Conservation (phyloP, 495 filamentous ascomycete genomes). For the Echria macrotheca region DNA sequence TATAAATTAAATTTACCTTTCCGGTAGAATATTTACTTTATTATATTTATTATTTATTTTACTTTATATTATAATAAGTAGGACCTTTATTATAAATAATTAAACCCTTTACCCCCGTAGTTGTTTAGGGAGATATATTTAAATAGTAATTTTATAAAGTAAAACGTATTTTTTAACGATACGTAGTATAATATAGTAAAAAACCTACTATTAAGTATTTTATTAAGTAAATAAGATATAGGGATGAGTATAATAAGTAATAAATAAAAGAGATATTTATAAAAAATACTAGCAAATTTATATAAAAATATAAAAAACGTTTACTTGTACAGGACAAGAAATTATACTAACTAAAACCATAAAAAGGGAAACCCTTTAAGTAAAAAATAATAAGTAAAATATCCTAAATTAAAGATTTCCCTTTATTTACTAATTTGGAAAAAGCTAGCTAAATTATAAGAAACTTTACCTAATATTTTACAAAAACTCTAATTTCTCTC, state of each 20-base stretch:
- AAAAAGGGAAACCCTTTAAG: too few species aligned
- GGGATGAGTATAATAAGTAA: neutral
- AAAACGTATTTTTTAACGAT: neutral
- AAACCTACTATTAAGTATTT: neutral
- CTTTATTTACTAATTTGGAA: too few species aligned
- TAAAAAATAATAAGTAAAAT: too few species aligned
- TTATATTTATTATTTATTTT: neutral
- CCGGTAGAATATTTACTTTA: neutral
- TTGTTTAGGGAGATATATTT: neutral
- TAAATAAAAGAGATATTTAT: neutral
- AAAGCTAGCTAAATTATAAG: too few species aligned
- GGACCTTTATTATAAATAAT: neutral
- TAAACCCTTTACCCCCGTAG: neutral
- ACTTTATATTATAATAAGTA: neutral
- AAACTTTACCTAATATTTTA: too few species aligned
- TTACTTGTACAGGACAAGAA: too few species aligned
- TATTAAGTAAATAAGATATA: neutral
- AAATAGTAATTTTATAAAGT: neutral
- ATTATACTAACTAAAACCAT: too few species aligned
- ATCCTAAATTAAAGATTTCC: too few species aligned
- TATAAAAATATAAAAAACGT: neutral
- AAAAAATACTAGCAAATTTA: neutral
- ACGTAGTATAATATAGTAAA: neutral
- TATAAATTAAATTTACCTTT: neutral
- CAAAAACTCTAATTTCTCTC: too few species aligned